Evolutionary conservation across 768 basidiomycete species (phyloP).

Genomic region (Cystofilobasidium capitatum): DNA sequence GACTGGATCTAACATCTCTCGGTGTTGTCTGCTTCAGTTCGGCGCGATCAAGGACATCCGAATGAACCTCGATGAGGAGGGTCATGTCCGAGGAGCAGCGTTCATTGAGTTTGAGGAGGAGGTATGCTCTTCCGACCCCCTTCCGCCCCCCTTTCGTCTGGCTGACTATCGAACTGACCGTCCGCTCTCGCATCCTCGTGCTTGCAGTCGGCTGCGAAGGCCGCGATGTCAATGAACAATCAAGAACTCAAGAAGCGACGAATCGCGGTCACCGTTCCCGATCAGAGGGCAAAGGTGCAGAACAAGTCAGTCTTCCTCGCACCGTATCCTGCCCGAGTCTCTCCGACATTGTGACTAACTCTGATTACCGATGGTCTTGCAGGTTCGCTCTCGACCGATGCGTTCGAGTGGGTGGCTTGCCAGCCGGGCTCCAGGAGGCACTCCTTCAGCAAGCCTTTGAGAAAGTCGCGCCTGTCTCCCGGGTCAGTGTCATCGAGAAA

Average conservation of each 20-base stretch:
- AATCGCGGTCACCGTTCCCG: constrained; percentile 77
- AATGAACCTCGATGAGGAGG: constrained; percentile 61
- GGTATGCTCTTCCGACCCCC: constrained; percentile 43
- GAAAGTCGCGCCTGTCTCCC: constrained; percentile 57
- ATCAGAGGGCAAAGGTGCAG: constrained; percentile 54
- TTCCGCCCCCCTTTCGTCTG: neutral
- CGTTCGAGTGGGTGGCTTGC: constrained; percentile 65
- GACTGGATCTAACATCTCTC: neutral
- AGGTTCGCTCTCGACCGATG: constrained; percentile 56
- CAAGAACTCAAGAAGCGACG: constrained; percentile 79
- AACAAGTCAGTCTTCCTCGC: constrained; percentile 45
- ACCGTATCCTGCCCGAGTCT: neutral
- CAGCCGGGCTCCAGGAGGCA: constrained; percentile 72
- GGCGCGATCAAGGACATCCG: constrained; percentile 73
- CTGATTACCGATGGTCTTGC: constrained; percentile 44
- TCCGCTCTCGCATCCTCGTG: no score
- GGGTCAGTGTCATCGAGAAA: constrained; percentile 61
- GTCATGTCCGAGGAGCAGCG: constrained; percentile 70
- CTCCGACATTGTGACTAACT: neutral
- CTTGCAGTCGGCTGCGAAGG: constrained; percentile 55
- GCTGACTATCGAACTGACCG: neutral
- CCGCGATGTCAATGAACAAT: constrained; percentile 71
- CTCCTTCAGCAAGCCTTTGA: constrained; percentile 81
- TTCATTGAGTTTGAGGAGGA: constrained; percentile 84
- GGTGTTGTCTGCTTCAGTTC: constrained; percentile 47